These are phyloP conservation scores for Fomes fomentarius DNA, from an alignment of 1,284 basidiomycete species.

Conservation along the genomic window DNA sequence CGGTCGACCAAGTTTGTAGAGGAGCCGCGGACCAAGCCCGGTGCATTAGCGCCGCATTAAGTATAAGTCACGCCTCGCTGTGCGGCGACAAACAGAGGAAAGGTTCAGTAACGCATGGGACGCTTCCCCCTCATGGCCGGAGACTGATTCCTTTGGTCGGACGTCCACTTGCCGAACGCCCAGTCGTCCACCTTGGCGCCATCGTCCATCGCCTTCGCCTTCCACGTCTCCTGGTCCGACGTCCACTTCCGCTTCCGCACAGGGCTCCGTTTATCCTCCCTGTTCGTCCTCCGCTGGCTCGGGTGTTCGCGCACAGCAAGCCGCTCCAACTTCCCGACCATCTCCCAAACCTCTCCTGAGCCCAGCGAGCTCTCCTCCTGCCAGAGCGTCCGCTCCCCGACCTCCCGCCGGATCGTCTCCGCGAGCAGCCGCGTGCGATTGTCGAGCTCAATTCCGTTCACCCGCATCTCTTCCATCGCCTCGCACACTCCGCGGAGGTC, in stretches of 20 bases:
- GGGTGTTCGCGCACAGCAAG: slow-evolving; percentile 27
- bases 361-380: slow-evolving; percentile 49
- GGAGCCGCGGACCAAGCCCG: too few species aligned
- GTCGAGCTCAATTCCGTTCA: slow-evolving; percentile 75
- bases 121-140: neutral
- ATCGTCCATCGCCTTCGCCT: slow-evolving; percentile 21
- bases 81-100: too few species aligned
- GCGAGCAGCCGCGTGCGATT: slow-evolving; percentile 59
- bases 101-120: neutral
- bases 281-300: neutral
- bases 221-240: slow-evolving; percentile 28
- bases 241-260: slow-evolving; percentile 17
- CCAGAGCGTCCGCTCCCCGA: slow-evolving; percentile 55
- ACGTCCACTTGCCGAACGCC: slow-evolving; percentile 26
- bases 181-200: slow-evolving; percentile 23
- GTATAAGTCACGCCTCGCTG: too few species aligned
- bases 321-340: slow-evolving; percentile 43
- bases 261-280: neutral
- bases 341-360: slow-evolving; percentile 44
- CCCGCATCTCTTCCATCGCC: slow-evolving; percentile 79
- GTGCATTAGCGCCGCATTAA: too few species aligned
- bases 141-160: neutral
- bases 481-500: slow-evolving; percentile 76
- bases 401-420: slow-evolving; percentile 68
- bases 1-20: too few species aligned